These are phyloP conservation scores for Dryadomyces sulphureus DNA, from an alignment of 2,329 filamentous ascomycete genomes.

Conservation along the genomic window DNA sequence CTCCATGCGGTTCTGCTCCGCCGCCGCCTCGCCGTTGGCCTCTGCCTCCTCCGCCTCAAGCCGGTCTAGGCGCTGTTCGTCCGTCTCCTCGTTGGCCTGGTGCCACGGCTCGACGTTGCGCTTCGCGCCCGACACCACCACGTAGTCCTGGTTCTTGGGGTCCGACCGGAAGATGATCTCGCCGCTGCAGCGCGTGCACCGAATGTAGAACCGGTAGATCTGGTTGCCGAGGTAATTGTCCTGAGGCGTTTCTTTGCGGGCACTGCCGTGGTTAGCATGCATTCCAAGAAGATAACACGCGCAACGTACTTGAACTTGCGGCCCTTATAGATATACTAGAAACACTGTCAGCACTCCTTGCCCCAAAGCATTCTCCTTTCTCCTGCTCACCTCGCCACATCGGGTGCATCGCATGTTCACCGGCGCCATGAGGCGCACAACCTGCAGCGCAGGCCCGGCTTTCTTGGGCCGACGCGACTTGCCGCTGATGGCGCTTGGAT, in stretches of 20 bases:
- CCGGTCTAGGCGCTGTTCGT: slow-evolving; percentile 74
- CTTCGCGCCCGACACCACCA: slow-evolving; percentile 64
- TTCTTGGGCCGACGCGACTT: slow-evolving; percentile 45
- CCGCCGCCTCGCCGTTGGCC: slow-evolving; percentile 20
- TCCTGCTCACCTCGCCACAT: slow-evolving; percentile 13
- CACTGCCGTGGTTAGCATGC: slow-evolving; percentile 17
- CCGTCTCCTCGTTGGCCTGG: slow-evolving; percentile 54
- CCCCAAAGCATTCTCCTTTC: background rate
- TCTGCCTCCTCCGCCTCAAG: slow-evolving; percentile 62
- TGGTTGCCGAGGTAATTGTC: slow-evolving; percentile 81
- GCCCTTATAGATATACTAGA: slow-evolving; percentile 28
- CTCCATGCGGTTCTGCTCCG: slow-evolving; percentile 83
- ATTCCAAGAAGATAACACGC: too few relatives aligned
- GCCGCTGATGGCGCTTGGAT: slow-evolving; percentile 65
- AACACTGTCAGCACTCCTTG: background rate
- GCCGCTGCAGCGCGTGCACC: slow-evolving; percentile 70
- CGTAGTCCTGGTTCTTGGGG: slow-evolving; percentile 79
- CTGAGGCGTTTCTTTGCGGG: slow-evolving; percentile 80
- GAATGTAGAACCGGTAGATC: slow-evolving; percentile 81
- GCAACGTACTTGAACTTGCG: slow-evolving; percentile 64
- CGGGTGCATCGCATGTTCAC: slow-evolving; percentile 59
- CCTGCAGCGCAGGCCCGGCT: slow-evolving; percentile 66
- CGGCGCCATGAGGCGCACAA: slow-evolving; percentile 80
- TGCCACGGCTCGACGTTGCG: slow-evolving; percentile 92
- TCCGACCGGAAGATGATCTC: slow-evolving; percentile 93